A percentile compares a stretch with the other conserved stretches of the same genome.
Conservation (phyloP, 148 eudicot genomes). For the Rhododendron williamsianum region DNA sequence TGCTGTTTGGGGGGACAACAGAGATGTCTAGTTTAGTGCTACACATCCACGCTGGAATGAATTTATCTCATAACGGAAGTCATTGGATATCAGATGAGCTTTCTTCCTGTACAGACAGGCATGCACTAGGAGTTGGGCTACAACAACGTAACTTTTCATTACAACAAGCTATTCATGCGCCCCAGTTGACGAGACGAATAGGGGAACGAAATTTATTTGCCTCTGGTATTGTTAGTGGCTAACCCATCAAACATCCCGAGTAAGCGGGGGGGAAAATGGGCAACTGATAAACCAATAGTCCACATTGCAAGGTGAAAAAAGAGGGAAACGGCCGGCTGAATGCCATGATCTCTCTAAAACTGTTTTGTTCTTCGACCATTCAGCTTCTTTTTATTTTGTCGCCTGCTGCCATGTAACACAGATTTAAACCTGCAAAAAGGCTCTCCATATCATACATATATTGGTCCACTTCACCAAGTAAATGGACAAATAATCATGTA, state of each 20-base stretch:
- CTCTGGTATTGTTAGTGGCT: background rate
- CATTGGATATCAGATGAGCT: background rate
- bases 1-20: background rate
- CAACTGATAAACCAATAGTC: background rate
- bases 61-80: background rate
- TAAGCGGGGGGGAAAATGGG: background rate
- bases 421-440: background rate
- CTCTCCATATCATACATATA: background rate
- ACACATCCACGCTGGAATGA: background rate
- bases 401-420: constrained; percentile 3
- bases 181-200: background rate
- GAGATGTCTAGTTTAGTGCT: background rate
- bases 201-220: background rate
- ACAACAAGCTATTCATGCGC: background rate
- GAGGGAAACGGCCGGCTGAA: background rate
- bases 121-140: background rate
- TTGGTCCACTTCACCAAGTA: background rate
- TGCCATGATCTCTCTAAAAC: background rate
- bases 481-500: background rate
- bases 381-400: constrained; percentile 2
- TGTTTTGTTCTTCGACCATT: constrained; percentile 2
- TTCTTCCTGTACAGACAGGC: background rate
- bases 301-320: background rate
- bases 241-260: background rate
- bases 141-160: background rate